A percentile compares a stretch with the other conserved stretches of the same genome.
These are phyloP conservation scores for Fusarium chuoi DNA, from an alignment of 2,329 filamentous ascomycete species.

Conservation along the genomic window DNA sequence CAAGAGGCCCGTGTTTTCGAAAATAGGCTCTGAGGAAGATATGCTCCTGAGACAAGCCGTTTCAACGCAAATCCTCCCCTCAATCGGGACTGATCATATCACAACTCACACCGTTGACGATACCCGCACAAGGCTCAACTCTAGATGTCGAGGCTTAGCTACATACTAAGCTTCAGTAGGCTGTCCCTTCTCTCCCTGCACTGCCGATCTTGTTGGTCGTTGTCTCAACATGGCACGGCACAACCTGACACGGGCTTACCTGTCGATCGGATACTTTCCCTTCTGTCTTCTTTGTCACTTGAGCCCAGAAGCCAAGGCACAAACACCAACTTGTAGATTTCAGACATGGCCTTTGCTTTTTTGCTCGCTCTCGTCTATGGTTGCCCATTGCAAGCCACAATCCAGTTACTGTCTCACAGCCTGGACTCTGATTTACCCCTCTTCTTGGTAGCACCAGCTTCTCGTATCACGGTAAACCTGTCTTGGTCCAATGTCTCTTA, in stretches of 20 bases:
- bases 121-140: background rate
- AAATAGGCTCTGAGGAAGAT: background rate
- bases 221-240: conserved; percentile 18
- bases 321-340: conserved; percentile 6
- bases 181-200: conserved; percentile 2
- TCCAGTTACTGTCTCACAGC: conserved; percentile 12
- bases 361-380: conserved; percentile 3
- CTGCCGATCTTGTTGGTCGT: conserved; percentile 17
- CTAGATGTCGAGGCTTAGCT: background rate
- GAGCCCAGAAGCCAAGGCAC: conserved; percentile 9
- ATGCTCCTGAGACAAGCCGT: conserved; percentile 2
- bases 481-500: conserved; percentile 10
- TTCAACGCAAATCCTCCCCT: background rate
- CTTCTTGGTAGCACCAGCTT: background rate
- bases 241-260: conserved; percentile 11
- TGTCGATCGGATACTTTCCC: conserved; percentile 21
- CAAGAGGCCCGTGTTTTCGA: background rate
- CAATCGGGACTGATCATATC: background rate
- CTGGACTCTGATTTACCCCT: conserved; percentile 17
- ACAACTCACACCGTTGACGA: conserved; percentile 1
- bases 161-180: background rate
- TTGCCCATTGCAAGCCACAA: conserved; percentile 17
- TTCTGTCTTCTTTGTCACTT: conserved; percentile 1
- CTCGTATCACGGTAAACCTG: background rate
- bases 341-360: background rate